Conservation (phyloP, 805 yeast genomes). For the Teunomyces barrocoloradensis region DNA sequence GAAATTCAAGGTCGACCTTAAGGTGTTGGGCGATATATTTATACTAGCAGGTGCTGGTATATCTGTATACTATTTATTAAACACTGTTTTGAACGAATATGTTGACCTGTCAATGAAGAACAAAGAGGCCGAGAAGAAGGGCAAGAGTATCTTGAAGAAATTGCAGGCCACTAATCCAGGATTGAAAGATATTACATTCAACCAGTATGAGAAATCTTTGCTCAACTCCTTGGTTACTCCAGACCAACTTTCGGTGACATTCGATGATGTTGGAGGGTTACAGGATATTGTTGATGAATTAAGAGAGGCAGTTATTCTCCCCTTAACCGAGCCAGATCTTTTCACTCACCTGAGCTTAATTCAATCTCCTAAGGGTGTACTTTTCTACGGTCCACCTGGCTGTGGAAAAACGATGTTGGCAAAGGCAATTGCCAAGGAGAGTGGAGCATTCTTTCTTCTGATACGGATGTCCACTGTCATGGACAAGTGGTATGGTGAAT, state of each 20-base stretch:
- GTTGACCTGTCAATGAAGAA: slow-evolving; percentile 36
- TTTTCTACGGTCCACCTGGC: slow-evolving; percentile 94
- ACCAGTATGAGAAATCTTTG: slow-evolving; percentile 74
- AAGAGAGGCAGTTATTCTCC: slow-evolving; percentile 84
- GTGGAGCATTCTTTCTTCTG: slow-evolving; percentile 87
- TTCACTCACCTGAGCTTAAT: slow-evolving; percentile 67
- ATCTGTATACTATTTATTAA: slow-evolving; percentile 63
- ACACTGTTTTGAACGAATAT: slow-evolving; percentile 36
- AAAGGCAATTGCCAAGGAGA: slow-evolving; percentile 88
- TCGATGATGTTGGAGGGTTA: slow-evolving; percentile 87
- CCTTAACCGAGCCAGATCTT: slow-evolving; percentile 70
- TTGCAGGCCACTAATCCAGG: slow-evolving; percentile 54
- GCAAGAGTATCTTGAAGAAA: slow-evolving; percentile 43
- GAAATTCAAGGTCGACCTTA: slow-evolving; percentile 37
- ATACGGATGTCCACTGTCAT: slow-evolving; percentile 89
- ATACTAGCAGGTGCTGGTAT: slow-evolving; percentile 59
- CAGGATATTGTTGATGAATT: slow-evolving; percentile 80
- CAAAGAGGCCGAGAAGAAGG: slow-evolving; percentile 63
- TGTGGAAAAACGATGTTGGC: slow-evolving; percentile 98
- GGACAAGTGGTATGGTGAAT: slow-evolving; percentile 98
- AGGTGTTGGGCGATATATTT: slow-evolving; percentile 41
- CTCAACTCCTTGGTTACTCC: slow-evolving; percentile 80
- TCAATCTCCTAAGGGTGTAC: slow-evolving; percentile 92
- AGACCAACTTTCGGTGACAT: slow-evolving; percentile 71
- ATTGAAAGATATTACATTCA: slow-evolving; percentile 49